Evolutionary conservation across 202 grass and related monocot species (phyloP).

Genomic region (Panicum virgatum): DNA sequence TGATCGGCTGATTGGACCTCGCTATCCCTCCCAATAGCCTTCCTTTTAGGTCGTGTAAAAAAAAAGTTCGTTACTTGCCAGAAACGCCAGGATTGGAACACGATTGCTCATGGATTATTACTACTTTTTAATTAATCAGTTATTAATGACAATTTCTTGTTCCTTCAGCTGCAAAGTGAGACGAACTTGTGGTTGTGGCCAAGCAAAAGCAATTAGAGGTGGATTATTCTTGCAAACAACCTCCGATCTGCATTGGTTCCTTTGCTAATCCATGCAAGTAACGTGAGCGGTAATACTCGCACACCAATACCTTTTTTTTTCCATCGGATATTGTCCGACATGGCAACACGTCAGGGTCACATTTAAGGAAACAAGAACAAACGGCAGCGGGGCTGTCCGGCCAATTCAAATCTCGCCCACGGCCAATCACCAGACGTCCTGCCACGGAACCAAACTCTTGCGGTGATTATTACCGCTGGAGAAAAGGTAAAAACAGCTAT

Average conservation of each 20-base stretch:
- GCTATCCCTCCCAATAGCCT: neutral
- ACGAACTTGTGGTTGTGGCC: neutral
- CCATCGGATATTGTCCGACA: neutral
- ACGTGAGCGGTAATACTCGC: neutral
- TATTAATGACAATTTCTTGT: neutral
- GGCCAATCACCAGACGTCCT: neutral
- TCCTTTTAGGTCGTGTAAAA: neutral
- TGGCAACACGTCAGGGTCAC: neutral
- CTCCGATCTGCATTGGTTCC: neutral
- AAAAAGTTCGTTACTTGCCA: neutral
- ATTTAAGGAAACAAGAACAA: neutral
- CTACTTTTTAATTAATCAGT: neutral
- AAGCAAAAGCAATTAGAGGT: neutral
- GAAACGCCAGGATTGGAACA: neutral
- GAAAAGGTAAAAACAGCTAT: neutral
- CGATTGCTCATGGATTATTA: neutral
- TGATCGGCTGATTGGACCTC: neutral
- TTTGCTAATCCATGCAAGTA: constrained; percentile 17
- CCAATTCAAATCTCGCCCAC: neutral
- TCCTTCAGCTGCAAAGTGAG: neutral
- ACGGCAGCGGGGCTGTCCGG: neutral
- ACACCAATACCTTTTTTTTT: neutral
- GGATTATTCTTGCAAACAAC: constrained; percentile 29
- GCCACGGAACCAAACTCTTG: neutral
- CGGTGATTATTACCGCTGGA: neutral